phyloP scores from a whole-genome alignment of 164 flowering plant species.

The Echeveria elegans region DNA sequence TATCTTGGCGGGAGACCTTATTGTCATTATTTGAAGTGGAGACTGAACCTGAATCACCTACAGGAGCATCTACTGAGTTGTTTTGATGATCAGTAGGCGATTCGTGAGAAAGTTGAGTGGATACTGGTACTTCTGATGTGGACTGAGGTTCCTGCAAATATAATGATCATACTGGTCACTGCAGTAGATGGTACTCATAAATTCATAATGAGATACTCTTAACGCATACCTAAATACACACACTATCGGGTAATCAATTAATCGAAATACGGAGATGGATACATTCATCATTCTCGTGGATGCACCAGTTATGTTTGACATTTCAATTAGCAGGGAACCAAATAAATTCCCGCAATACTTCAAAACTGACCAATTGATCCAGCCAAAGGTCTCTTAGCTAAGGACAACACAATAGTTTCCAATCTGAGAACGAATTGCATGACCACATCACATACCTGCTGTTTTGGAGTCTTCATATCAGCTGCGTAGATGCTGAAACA shows the following conservation, averaged over 20 bases:
- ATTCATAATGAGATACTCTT: neutral
- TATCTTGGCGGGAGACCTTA: conserved; percentile 80
- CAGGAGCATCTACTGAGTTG: conserved; percentile 47
- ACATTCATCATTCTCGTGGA: too few relatives aligned
- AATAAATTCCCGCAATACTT: neutral
- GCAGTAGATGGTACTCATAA: neutral
- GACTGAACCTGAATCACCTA: conserved; percentile 60
- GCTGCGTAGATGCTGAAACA: neutral
- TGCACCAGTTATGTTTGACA: neutral
- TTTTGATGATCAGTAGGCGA: conserved; percentile 59
- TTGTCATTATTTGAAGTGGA: conserved; percentile 70
- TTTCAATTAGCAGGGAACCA: neutral
- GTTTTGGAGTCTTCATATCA: conserved; percentile 1
- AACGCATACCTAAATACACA: neutral
- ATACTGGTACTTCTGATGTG: conserved; percentile 45
- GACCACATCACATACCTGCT: neutral
- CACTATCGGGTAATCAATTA: too few relatives aligned
- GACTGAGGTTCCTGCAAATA: conserved; percentile 35
- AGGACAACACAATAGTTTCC: too few relatives aligned
- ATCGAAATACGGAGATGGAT: too few relatives aligned
- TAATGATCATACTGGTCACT: neutral
- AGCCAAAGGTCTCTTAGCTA: neutral
- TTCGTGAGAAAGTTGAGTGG: conserved; percentile 56
- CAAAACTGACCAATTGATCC: neutral
- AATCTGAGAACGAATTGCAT: neutral